Evolutionary conservation across 768 basidiomycete genomes (phyloP), one percentile per base, ranked within the genome.

Genomic region (Agaricus blazei): DNA sequence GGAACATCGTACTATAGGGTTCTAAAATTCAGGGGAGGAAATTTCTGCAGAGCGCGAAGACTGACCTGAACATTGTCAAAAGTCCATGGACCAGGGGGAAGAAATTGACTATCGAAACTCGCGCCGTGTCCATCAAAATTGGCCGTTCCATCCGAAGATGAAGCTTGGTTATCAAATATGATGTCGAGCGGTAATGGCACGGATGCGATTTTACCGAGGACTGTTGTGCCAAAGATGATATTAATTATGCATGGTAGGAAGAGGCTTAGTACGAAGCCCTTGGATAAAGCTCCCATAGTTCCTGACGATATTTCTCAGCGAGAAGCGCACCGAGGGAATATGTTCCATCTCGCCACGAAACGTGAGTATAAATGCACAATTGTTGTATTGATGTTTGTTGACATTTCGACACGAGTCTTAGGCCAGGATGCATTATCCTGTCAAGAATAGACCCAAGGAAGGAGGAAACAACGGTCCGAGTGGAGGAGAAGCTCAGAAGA

Each of bases 161-260:
- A 75, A 4, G 76, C 77, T 52, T 75, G 72, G 50, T 79, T 79
- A 9, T 79, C 56, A 55, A 77, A 66, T 15, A 75, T 51, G 36
- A 50, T 40, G 4, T 54, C 51, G 0, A 79, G 48, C 5, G 68
- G 60, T 14, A 78, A 38, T 5, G 64, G 38, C 2, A 55, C 58
- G 3, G 73, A 75, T 4, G 70, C 34, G 31, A 48, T 48, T 28
- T 37, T 38, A 6, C 15, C n/a, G 8, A 55, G 36, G 11, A 28
- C 23, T 42, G 54, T 40, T 7, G 54, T 38, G 34, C 34, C 34
- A 1, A 14, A 42, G 9, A 42, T 27, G 3, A 24, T 11, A 14
- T 23, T 38, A 12, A 7, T 40, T 37, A 34, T 41, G 14, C 12
- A 42, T 31, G 19, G 28, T 28, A 41, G 23, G 29, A 48, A 37